Evolutionary conservation across 2,329 filamentous ascomycete species (phyloP).

Genomic region (Zarea fungicola): DNA sequence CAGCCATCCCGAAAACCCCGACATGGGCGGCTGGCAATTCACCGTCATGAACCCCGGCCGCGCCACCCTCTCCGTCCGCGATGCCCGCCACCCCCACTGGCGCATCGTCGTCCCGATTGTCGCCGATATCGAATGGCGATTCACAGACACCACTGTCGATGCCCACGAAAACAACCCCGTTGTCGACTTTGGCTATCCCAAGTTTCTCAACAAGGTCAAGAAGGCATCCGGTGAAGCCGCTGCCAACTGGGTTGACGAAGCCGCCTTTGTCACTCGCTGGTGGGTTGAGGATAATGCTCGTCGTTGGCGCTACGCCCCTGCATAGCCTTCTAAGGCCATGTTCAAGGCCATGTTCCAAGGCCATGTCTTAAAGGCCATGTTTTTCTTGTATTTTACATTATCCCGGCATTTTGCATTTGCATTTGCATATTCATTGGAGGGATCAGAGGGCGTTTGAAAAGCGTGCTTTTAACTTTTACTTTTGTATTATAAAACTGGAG

Average conservation of each 20-base stretch:
- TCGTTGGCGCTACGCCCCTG: constrained; percentile 17
- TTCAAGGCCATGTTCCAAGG: too few relatives aligned
- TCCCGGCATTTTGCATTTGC: too few relatives aligned
- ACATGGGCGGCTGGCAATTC: constrained; percentile 29
- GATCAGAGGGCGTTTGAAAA: too few relatives aligned
- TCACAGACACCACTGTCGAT: constrained; percentile 25
- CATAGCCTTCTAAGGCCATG: not conserved
- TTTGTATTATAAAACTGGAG: too few relatives aligned
- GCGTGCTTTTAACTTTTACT: too few relatives aligned
- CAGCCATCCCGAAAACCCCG: constrained; percentile 14
- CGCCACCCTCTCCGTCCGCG: constrained; percentile 28
- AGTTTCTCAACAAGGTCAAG: constrained; percentile 18
- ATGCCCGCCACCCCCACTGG: constrained; percentile 24
- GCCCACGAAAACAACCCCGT: constrained; percentile 24
- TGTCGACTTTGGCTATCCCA: constrained; percentile 22
- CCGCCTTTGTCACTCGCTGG: constrained; percentile 19
- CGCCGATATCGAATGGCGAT: constrained; percentile 27
- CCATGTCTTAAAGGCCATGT: too few relatives aligned
- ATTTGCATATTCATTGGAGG: too few relatives aligned
- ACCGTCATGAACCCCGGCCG: constrained; percentile 29
- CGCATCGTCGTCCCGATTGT: constrained; percentile 28
- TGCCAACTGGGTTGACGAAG: constrained; percentile 25
- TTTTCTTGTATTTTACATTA: constrained; percentile 1
- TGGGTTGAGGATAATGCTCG: constrained; percentile 21
- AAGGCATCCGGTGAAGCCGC: constrained; percentile 21